phyloP scores from a whole-genome alignment of 257 asterid species.

The Knoxia roxburghii region DNA sequence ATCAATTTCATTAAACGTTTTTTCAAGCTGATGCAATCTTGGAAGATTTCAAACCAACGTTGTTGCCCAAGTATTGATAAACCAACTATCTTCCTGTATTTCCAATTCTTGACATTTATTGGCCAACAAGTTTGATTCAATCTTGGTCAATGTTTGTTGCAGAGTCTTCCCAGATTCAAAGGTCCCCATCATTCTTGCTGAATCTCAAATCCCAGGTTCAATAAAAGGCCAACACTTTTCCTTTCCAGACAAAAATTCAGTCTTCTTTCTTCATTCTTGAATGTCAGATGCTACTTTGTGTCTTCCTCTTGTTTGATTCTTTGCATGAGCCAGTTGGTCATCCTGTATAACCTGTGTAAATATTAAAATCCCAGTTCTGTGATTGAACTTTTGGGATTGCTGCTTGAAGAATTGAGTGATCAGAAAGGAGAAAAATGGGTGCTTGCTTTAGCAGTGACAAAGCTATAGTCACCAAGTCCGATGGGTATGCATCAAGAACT shows the following conservation, averaged over 20 bases:
- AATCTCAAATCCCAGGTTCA: constrained; percentile 4
- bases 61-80: not conserved
- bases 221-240: not conserved
- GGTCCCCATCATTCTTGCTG: not conserved
- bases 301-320: not conserved
- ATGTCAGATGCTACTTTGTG: not conserved
- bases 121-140: not conserved
- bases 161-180: constrained; percentile 1
- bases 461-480: constrained; percentile 11
- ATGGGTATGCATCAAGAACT: constrained; percentile 23
- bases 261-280: not conserved
- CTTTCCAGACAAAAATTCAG: not conserved
- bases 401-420: constrained; percentile 2
- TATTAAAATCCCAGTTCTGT: not conserved
- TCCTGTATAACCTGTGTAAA: no score
- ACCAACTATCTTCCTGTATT: not conserved
- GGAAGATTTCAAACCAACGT: constrained; percentile 7
- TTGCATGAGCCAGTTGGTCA: no score
- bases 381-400: constrained; percentile 3
- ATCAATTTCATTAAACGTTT: no score
- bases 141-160: not conserved
- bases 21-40: not conserved
- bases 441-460: constrained; percentile 22
- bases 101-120: not conserved
- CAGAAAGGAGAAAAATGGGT: constrained; percentile 23